Evolutionary conservation across 306 rosid species (phyloP), one percentile per base, ranked within the genome.

Genomic region (Abrus pulchellus): DNA sequence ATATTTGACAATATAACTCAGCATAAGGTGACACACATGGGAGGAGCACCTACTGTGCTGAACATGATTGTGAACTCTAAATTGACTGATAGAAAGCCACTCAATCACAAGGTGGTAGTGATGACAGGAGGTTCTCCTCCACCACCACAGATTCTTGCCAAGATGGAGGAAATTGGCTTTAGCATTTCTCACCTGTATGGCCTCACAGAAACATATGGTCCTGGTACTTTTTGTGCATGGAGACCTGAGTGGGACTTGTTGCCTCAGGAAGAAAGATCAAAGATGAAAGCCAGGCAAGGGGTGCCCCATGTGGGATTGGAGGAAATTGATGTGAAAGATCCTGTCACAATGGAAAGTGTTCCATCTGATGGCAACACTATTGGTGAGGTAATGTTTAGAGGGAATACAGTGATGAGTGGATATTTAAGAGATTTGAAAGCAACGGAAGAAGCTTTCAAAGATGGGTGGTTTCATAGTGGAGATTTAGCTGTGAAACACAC

Each of bases 391-490:
- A 90, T 94, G 97, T 83, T 92, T 9, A 84, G 89, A 79, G 98
- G 97, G 52, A 94, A 94, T 81, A 92, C 95, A 48, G 94, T 94
- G 45, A 94, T 94, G 97, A 87, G 94, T 80, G 98, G 98, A 68
- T 94, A 94, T 81, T 59, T 89, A 0, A 90, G 83, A 78, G 91
- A 94, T 78, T 64, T 80, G 65, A 85, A 87, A 79, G 94, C 98
- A 50, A 94, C 97, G 6, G 55, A 90, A 71, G 92, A 83, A 77
- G 92, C 95, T 61, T 94, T 92, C 75, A 53, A 9, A 27, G 94
- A 86, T 4, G 98, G 97, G 40, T 94, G 98, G 97, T 91, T 92
- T 78, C 87, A 85, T 56, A 91, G 92, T 76, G 97, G 98, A 12
- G 98, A 94, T 86, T 74, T 88, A 7, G 98, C 84, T 10, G 98